These are phyloP conservation scores for Cylindricascospora bacillispora DNA, from an alignment of 1,139 yeast species.

Conservation along the genomic window DNA sequence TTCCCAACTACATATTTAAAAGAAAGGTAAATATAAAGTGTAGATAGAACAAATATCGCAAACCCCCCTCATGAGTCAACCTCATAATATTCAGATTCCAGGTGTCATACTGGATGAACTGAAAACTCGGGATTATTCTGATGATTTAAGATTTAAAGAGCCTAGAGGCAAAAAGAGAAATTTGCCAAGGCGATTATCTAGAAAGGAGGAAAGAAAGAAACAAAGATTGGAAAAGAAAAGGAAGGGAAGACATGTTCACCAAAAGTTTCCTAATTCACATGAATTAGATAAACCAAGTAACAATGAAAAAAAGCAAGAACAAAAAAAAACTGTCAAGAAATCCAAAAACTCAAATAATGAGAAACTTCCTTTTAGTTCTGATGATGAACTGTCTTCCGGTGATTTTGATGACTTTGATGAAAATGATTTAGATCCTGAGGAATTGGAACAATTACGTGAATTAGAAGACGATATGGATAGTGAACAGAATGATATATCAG, in stretches of 20 bases:
- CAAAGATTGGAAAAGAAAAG: slow-evolving; percentile 21
- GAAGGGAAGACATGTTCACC: slow-evolving; percentile 3
- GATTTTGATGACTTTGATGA: slow-evolving; percentile 35
- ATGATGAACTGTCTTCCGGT: slow-evolving; percentile 37
- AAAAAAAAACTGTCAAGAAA: no score
- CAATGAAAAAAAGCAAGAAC: slow-evolving; percentile 2
- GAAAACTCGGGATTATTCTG: slow-evolving; percentile 33
- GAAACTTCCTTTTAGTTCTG: slow-evolving; percentile 16
- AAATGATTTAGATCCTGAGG: slow-evolving; percentile 35
- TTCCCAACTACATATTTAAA: no score
- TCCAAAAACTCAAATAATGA: no score
- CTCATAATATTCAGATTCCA: slow-evolving; percentile 48
- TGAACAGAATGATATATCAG: slow-evolving; percentile 1
- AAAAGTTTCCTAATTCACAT: background rate
- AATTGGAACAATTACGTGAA: slow-evolving; percentile 29
- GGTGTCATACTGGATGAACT: slow-evolving; percentile 55
- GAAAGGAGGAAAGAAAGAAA: slow-evolving; percentile 25
- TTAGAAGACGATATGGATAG: slow-evolving; percentile 20
- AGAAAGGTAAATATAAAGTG: no score
- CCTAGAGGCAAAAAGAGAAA: slow-evolving; percentile 11
- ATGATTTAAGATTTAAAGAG: slow-evolving; percentile 17
- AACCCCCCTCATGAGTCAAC: background rate
- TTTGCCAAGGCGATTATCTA: slow-evolving; percentile 9
- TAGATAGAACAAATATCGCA: no score
- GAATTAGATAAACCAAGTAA: no score